Percentiles rank a stretch among this genome's conserved stretches.
Conservation (phyloP, 1,139 yeast species). For the Geotrichum klebahnii region DNA sequence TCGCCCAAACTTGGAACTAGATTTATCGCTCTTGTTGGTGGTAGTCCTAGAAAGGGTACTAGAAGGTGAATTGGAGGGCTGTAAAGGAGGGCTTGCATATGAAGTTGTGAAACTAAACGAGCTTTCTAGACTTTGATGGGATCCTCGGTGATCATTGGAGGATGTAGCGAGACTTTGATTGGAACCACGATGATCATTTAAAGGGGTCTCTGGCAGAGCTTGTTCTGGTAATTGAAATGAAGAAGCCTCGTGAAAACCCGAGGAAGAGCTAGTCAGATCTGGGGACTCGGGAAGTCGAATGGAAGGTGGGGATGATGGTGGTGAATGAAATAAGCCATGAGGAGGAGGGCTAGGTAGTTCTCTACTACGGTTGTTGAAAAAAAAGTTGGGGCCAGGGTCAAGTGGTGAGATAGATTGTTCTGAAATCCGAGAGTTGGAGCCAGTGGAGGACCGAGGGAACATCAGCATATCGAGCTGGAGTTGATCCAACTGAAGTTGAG, state of each 20-base stretch:
- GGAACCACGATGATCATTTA: no score
- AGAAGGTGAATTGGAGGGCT: background rate
- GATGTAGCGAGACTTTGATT: no score
- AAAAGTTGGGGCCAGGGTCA: no score
- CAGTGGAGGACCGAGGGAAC: conserved; percentile 1
- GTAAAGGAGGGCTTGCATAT: background rate
- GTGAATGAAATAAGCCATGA: no score
- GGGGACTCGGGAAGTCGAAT: no score
- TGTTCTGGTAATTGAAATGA: no score
- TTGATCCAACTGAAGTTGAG: conserved; percentile 16
- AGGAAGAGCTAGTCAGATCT: no score
- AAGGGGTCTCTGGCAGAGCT: no score
- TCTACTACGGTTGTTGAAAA: no score
- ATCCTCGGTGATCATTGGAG: background rate
- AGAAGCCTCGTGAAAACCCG: no score
- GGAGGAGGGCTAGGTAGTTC: no score
- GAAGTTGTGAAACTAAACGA: background rate
- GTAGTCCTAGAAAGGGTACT: background rate
- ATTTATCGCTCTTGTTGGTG: conserved; percentile 1
- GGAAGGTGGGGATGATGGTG: no score
- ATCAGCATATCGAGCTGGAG: conserved; percentile 10
- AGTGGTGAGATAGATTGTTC: background rate
- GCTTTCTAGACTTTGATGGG: background rate
- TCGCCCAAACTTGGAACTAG: background rate
- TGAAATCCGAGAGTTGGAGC: background rate